Evolutionary conservation across 257 asterid species (phyloP), one percentile per base, ranked within the genome.

Genomic region (Cruciata laevipes): DNA sequence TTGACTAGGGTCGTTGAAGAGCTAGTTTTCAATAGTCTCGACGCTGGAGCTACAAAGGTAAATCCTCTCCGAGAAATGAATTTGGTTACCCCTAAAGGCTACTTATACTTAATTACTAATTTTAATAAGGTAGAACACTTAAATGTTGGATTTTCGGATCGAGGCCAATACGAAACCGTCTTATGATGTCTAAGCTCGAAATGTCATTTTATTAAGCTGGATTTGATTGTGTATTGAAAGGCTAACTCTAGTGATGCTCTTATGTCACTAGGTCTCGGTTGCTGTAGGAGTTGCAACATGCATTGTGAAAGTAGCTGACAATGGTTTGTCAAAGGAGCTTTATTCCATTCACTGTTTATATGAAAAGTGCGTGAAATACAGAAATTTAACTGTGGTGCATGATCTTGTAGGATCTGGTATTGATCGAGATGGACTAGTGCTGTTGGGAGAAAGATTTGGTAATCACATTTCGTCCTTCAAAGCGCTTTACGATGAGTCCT

Each of bases 11-110:
- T 92, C 71, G 87, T 92, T 63, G 97, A 92, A 75, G 97, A 92
- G 83, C 80, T 92, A 74, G 83, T 92, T 66, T 86, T 82, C 66
- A 92, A 92, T 78, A 84, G 96, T 77, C 84, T 92, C 7, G 97
- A 92, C 67, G 90, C 98, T 0, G 97, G 96, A 23, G 95, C 98
- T 52, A 83, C 89, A 24, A 83, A 87, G 95, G 98, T 89, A 76
- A 67, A 17, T 56, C 57, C 6, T 20, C 27, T 64, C 25, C 35
- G 6, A 31, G 66, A 1, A 18, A 61, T 35, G 51, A 62, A 9
- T 62, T 23, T 25, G 57, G 14, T 38, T 38, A 8, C 25, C 23
- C 9, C 14, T 30, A 7, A 4, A 5, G 20, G 31, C 6, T 69
- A 47, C 9, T 25, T 27, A 17, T 3, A n/a, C 13, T 20, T 12